These are phyloP conservation scores for Sugiyamaella boreocaroliniensis DNA, from an alignment of 805 yeast genomes.

Conservation along the genomic window DNA sequence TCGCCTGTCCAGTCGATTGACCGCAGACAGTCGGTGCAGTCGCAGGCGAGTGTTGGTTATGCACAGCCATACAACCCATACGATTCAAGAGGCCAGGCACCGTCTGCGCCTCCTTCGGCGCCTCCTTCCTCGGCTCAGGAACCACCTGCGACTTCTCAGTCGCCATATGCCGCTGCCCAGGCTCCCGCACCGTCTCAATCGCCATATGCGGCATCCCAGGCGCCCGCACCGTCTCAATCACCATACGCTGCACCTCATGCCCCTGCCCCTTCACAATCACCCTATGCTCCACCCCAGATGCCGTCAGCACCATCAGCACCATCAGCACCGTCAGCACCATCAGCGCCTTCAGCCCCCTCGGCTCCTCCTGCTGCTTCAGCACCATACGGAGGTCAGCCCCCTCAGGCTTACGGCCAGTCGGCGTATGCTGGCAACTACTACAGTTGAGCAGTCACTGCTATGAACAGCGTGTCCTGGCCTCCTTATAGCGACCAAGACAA, in stretches of 20 bases:
- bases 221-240: not conserved
- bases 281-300: too few relatives aligned
- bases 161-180: not conserved
- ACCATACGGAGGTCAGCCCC: constrained; percentile 1
- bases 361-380: constrained; percentile 5
- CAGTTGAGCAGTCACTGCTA: not conserved
- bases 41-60: not conserved
- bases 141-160: not conserved
- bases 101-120: constrained; percentile 1
- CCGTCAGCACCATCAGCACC: too few relatives aligned
- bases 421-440: constrained; percentile 5
- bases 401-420: not conserved
- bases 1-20: not conserved
- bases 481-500: too few relatives aligned
- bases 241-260: not conserved
- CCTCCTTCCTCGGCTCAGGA: not conserved
- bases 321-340: too few relatives aligned
- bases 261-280: too few relatives aligned
- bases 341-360: not conserved
- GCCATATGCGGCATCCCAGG: not conserved
- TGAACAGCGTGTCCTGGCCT: not conserved
- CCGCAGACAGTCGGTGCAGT: not conserved
- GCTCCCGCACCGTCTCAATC: not conserved
- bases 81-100: not conserved
- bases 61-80: not conserved